phyloP scores from a whole-genome alignment of 768 basidiomycete genomes.

The Dacryopinax spathularia region DNA sequence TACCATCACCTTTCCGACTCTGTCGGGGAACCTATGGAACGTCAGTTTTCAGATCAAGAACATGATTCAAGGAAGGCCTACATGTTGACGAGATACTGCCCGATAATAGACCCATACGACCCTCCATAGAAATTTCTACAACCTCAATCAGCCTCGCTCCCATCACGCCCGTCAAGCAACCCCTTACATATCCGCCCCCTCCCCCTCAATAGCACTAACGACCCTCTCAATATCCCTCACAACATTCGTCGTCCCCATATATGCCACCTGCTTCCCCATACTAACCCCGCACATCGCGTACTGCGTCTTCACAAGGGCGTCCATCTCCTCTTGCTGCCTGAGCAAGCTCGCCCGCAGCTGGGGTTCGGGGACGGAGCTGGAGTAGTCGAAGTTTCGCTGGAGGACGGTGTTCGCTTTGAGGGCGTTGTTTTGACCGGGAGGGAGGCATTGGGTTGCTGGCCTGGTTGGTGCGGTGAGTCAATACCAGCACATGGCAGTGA shows the following conservation, averaged over 20 bases:
- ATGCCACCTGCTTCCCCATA: slow-evolving; percentile 7
- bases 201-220: slow-evolving; percentile 9
- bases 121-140: slow-evolving; percentile 12
- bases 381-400: slow-evolving; percentile 4
- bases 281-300: slow-evolving; percentile 9
- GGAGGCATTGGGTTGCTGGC: slow-evolving; percentile 4
- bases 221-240: slow-evolving; percentile 13
- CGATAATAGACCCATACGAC: slow-evolving; percentile 13
- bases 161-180: not conserved
- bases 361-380: not conserved
- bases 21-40: slow-evolving; percentile 13
- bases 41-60: not conserved
- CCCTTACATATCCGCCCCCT: slow-evolving; percentile 13
- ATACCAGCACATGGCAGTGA: not conserved
- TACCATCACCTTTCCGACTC: slow-evolving; percentile 11
- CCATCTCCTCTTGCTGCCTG: slow-evolving; percentile 5
- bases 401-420: slow-evolving; percentile 8
- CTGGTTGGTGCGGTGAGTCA: no score
- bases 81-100: slow-evolving; percentile 15
- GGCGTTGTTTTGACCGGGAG: not conserved
- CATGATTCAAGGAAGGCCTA: not conserved
- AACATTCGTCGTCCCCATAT: slow-evolving; percentile 13
- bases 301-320: slow-evolving; percentile 3
- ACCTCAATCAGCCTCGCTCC: not conserved
- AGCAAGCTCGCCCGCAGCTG: slow-evolving; percentile 4